phyloP scores from a whole-genome alignment of 1,284 basidiomycete genomes.

The Sphaerobolus stellatus region DNA sequence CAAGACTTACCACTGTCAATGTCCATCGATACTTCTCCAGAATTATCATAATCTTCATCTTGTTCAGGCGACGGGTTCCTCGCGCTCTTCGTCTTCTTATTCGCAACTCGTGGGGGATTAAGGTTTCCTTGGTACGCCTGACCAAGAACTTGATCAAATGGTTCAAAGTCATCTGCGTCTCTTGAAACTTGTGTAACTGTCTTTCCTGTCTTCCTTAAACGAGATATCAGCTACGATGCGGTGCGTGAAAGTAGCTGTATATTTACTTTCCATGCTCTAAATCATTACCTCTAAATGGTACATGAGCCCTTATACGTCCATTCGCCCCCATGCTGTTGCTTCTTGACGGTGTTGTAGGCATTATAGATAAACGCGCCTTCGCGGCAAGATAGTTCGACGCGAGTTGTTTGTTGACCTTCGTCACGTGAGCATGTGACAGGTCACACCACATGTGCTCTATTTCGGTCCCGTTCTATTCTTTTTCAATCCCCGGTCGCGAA shows the following conservation, averaged over 20 bases:
- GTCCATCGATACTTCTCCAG: slow-evolving; percentile 71
- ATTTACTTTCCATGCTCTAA: slow-evolving; percentile 59
- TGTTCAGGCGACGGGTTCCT: slow-evolving; percentile 14
- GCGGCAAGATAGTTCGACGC: too few species aligned
- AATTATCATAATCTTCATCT: background rate
- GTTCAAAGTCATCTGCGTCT: slow-evolving; percentile 83
- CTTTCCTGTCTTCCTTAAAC: slow-evolving; percentile 60
- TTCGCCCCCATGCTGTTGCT: slow-evolving; percentile 16
- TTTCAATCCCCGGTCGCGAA: too few species aligned
- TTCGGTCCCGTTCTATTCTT: too few species aligned
- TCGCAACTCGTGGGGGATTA: slow-evolving; percentile 9
- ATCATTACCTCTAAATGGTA: slow-evolving; percentile 74
- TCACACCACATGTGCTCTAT: too few species aligned
- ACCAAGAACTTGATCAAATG: slow-evolving; percentile 71
- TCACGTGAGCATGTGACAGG: too few species aligned
- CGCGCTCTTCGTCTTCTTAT: slow-evolving; percentile 26
- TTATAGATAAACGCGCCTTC: too few species aligned
- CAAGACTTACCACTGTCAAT: slow-evolving; percentile 57
- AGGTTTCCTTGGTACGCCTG: slow-evolving; percentile 50
- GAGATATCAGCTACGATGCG: background rate
- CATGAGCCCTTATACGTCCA: slow-evolving; percentile 53
- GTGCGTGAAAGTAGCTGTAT: background rate
- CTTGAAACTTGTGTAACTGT: slow-evolving; percentile 64
- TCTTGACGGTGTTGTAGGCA: slow-evolving; percentile 4
- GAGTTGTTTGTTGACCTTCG: too few species aligned